Evolutionary conservation across 1,139 yeast genomes (phyloP), one percentile per base, ranked within the genome.

Genomic region (Pichia sp.): DNA sequence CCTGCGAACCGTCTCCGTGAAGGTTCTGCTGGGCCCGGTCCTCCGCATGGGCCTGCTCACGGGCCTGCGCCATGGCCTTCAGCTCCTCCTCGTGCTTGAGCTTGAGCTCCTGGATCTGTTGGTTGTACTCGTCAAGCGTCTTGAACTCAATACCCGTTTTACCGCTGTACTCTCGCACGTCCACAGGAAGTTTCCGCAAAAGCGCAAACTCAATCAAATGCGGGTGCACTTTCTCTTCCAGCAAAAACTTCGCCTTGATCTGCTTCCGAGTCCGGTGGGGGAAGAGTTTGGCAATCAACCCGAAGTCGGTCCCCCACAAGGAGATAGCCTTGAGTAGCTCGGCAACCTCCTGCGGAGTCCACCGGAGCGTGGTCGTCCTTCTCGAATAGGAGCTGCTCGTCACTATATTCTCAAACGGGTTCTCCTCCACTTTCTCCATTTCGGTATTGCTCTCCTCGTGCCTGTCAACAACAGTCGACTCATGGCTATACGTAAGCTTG

Each of bases 291-390:
- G 97, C 77, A 57, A 93, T 92, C 58, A 93, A 72, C 8, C 90
- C 87, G 71, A 93, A 93, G 71, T 93, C 98, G 0, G 99, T 92
- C 1, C 99, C 99, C 95, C 96, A 92, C 62, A 84, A 83, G 32
- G 95, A 83, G 50, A 93, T 70, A 0, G 96, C 95, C 57, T 80
- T 77, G 67, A 88, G 93, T 62, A 93, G 87, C 61, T 78, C 78
- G 3, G 76, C 72, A n/a, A 90, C 77, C 67, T 92, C 98, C 13
- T 79, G 80, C 0, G 76, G 68, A 3, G 85, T 84, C 99, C 99
- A 93, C 55, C 87, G 80, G 63, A 90, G 97, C 0, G 95, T 84
- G 59, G 84, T 82, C 46, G 72, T 76, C 53, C 84, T 75, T 62
- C 81, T 85, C 26, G 93, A 82, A 68, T 87, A 93, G 0, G 95